These are phyloP conservation scores for Lentinula aciculospora DNA, from an alignment of 768 basidiomycete species.

Conservation along the genomic window DNA sequence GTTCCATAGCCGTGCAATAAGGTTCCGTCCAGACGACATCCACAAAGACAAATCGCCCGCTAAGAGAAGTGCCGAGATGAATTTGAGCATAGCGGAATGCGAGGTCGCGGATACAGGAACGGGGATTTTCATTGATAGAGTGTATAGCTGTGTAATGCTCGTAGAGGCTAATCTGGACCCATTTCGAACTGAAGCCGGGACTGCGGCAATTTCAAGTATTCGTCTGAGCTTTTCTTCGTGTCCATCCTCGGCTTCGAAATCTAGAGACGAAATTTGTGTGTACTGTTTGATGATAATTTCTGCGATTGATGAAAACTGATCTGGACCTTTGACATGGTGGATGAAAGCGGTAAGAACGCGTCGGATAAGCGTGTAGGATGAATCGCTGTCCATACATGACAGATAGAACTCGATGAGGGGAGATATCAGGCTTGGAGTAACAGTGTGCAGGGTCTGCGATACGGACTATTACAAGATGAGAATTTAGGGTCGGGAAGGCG, in stretches of 20 bases:
- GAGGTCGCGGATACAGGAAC: constrained; percentile 16
- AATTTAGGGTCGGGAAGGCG: constrained; percentile 1
- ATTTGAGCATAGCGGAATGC: constrained; percentile 28
- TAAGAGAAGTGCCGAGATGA: constrained; percentile 31
- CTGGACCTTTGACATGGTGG: constrained; percentile 73
- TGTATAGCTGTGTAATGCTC: neutral
- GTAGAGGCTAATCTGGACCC: constrained; percentile 54
- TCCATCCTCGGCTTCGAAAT: constrained; percentile 1
- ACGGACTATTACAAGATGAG: constrained; percentile 51
- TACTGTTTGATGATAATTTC: constrained; percentile 46
- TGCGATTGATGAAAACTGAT: constrained; percentile 54
- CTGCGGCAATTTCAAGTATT: constrained; percentile 49
- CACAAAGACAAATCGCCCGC: constrained; percentile 44
- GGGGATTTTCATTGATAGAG: constrained; percentile 7
- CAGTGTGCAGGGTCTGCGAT: constrained; percentile 76
- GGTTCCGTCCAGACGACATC: constrained; percentile 49
- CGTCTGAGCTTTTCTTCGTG: constrained; percentile 39
- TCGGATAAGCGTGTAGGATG: constrained; percentile 53
- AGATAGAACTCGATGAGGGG: constrained; percentile 56
- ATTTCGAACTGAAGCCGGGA: constrained; percentile 59
- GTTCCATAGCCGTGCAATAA: constrained; percentile 48
- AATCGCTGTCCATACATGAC: constrained; percentile 27
- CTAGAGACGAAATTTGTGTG: constrained; percentile 10
- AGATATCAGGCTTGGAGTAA: constrained; percentile 55
- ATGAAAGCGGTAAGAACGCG: constrained; percentile 74